Conservation (phyloP, 2,329 filamentous ascomycete genomes). For the Colletotrichum somersetense region DNA sequence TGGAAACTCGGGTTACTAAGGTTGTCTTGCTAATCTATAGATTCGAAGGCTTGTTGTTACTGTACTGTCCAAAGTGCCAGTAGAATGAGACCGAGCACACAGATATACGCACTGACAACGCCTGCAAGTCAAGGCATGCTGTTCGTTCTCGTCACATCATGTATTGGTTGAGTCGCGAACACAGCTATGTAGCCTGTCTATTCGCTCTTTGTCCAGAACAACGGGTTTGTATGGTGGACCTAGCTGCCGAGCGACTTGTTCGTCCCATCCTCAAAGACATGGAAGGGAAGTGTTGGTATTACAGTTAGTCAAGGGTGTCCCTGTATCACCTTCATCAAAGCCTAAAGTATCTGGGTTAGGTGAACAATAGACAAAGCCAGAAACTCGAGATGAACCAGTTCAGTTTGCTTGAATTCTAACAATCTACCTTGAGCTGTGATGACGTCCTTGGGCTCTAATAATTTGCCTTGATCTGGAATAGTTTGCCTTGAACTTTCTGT, state of each 20-base stretch:
- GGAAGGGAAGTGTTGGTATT: too few relatives aligned
- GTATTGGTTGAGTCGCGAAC: neutral
- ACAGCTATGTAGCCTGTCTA: fast-evolving
- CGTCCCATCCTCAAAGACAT: neutral
- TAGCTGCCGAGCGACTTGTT: neutral
- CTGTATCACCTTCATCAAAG: too few relatives aligned
- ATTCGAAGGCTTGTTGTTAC: neutral
- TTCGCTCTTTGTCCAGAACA: neutral
- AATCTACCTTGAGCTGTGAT: too few relatives aligned
- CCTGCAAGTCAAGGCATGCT: neutral
- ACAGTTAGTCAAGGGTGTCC: too few relatives aligned
- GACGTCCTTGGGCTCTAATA: too few relatives aligned
- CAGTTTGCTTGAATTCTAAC: too few relatives aligned
- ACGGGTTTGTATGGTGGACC: neutral
- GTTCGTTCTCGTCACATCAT: neutral
- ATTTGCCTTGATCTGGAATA: too few relatives aligned
- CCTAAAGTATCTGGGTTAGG: too few relatives aligned
- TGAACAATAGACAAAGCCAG: too few relatives aligned
- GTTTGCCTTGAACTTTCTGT: too few relatives aligned
- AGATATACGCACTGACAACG: neutral
- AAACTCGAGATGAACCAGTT: too few relatives aligned
- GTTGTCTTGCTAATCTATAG: neutral
- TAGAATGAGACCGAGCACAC: too few relatives aligned
- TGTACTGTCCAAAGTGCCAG: neutral
- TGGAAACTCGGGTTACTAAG: neutral